Conservation (phyloP, 192 early-diverging fungal genomes). For the Umbelopsis vinacea region DNA sequence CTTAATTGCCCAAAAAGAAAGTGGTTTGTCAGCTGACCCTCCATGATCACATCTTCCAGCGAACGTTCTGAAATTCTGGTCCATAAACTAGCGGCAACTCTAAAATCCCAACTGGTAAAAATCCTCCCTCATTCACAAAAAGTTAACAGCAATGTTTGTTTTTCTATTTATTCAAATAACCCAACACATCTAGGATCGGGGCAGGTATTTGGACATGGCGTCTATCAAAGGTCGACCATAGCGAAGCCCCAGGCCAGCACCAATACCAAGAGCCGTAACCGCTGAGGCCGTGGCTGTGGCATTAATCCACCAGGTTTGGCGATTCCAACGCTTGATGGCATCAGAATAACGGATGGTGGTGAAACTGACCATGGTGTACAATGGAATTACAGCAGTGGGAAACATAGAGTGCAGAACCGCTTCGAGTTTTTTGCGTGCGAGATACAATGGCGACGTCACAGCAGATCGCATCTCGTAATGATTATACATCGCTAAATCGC, state of each 20-base stretch:
- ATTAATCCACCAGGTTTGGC: conserved; percentile 56
- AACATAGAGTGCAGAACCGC: conserved; percentile 71
- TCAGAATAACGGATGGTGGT: conserved; percentile 85
- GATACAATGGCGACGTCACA: conserved; percentile 75
- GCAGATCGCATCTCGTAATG: conserved; percentile 92
- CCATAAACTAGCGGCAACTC: no score
- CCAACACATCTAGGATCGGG: not conserved
- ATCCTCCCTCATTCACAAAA: no score
- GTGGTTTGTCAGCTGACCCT: no score
- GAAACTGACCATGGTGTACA: conserved; percentile 98
- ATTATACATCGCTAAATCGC: conserved; percentile 93
- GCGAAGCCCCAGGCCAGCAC: not conserved
- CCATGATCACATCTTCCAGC: no score
- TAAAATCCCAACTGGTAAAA: no score
- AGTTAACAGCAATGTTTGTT: no score
- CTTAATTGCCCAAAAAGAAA: no score
- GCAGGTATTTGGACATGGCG: not conserved
- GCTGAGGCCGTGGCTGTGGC: not conserved
- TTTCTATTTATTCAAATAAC: no score
- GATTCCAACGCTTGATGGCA: conserved; percentile 52
- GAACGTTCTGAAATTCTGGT: no score
- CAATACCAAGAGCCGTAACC: not conserved
- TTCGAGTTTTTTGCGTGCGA: conserved; percentile 83
- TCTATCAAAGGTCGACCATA: not conserved
- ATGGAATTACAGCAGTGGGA: conserved; percentile 76